Conservation (phyloP, 75 land plant species). For the Pinus tabuliformis region DNA sequence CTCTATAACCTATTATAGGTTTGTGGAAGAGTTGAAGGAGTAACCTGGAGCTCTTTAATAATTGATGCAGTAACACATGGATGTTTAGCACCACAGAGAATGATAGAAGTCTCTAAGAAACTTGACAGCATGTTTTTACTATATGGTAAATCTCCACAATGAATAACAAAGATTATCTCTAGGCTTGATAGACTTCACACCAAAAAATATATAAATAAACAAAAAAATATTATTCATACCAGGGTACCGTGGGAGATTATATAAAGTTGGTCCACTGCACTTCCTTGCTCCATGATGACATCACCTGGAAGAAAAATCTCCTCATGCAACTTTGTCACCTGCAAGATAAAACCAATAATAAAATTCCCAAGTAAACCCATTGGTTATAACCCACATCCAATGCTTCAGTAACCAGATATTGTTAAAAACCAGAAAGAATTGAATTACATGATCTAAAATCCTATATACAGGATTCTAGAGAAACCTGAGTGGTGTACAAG, state of each 20-base stretch:
- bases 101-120: too few relatives aligned
- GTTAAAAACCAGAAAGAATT: neutral
- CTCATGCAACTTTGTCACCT: constrained; percentile 1
- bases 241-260: constrained; percentile 20
- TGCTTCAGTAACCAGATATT: neutral
- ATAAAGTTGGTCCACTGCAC: constrained; percentile 26
- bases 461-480: neutral
- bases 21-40: too few relatives aligned
- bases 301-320: constrained; percentile 31
- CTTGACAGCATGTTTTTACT: too few relatives aligned
- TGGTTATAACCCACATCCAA: neutral
- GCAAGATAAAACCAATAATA: neutral
- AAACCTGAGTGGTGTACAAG: too few relatives aligned
- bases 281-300: constrained; percentile 29
- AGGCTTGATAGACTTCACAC: too few relatives aligned
- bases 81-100: too few relatives aligned
- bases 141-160: too few relatives aligned
- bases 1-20: too few relatives aligned
- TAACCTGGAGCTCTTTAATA: too few relatives aligned
- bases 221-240: constrained; percentile 1
- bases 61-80: too few relatives aligned
- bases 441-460: constrained; percentile 8
- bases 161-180: too few relatives aligned
- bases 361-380: neutral
- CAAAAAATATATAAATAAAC: too few relatives aligned